Conservation (phyloP, 176 grass and related monocot genomes). For the Phoenix dactylifera region DNA sequence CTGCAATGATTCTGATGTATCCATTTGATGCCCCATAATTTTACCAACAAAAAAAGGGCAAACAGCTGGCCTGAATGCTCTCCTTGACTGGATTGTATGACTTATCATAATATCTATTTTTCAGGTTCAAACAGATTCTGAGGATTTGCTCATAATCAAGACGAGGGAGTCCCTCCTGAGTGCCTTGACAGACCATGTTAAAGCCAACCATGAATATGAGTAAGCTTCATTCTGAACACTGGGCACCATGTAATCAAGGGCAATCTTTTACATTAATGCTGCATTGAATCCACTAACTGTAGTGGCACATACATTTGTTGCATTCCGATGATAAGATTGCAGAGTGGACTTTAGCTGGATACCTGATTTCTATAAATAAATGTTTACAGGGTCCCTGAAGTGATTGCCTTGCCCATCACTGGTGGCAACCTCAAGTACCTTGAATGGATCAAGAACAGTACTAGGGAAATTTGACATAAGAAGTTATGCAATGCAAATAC, state of each 20-base stretch:
- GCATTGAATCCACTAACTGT: too few relatives aligned
- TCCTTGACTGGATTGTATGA: too few relatives aligned
- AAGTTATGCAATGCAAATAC: too few relatives aligned
- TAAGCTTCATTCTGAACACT: conserved; percentile 26
- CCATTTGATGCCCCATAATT: too few relatives aligned
- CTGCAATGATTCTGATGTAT: too few relatives aligned
- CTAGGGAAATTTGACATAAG: conserved; percentile 32
- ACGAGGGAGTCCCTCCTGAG: conserved; percentile 84
- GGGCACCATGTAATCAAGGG: not conserved
- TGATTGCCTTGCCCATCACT: conserved; percentile 72
- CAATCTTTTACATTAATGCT: too few relatives aligned
- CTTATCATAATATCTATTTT: not conserved
- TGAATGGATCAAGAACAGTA: conserved; percentile 84
- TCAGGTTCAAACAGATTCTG: conserved; percentile 82
- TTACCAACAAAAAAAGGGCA: too few relatives aligned
- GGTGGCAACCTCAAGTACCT: conserved; percentile 82
- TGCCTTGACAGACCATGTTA: conserved; percentile 72
- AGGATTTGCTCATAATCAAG: conserved; percentile 82
- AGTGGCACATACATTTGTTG: too few relatives aligned
- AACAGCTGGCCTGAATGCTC: too few relatives aligned
- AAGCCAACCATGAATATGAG: conserved; percentile 93
- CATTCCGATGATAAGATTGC: too few relatives aligned
- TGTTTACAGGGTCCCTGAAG: conserved; percentile 71
- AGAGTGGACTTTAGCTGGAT: too few relatives aligned
- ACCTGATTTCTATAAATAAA: not conserved